Conservation (phyloP, 2,329 filamentous ascomycete species). For the Aspergillus sp. region DNA sequence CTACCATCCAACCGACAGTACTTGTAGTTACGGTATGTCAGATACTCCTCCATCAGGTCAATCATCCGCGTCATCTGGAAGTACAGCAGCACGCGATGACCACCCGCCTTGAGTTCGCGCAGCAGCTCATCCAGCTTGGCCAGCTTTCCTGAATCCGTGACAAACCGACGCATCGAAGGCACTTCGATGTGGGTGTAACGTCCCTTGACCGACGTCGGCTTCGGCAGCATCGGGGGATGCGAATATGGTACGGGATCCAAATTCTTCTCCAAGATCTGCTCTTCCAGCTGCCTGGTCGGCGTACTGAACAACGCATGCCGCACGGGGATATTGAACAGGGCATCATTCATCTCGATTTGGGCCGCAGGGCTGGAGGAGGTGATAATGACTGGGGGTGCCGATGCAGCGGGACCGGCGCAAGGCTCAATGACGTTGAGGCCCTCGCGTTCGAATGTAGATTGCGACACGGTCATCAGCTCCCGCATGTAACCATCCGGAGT, state of each 20-base stretch:
- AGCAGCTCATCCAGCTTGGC: conserved; percentile 85
- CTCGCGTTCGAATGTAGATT: conserved; percentile 61
- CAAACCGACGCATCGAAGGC: conserved; percentile 95
- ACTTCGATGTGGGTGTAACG: conserved; percentile 89
- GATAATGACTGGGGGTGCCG: conserved; percentile 82
- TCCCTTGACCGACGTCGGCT: conserved; percentile 75
- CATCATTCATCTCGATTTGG: conserved; percentile 61
- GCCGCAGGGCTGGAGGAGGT: conserved; percentile 67
- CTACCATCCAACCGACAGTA: conserved; percentile 96
- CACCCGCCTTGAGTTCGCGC: conserved; percentile 83
- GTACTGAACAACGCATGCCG: conserved; percentile 72
- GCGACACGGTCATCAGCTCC: conserved; percentile 76
- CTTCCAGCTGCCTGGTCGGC: conserved; percentile 62
- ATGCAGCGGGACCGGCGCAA: conserved; percentile 72
- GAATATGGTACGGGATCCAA: conserved; percentile 55
- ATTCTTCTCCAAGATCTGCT: conserved; percentile 70
- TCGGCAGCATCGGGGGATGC: conserved; percentile 70
- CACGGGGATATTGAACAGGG: conserved; percentile 74
- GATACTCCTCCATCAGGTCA: conserved; percentile 97
- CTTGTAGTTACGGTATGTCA: conserved; percentile 98
- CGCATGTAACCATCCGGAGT: conserved; percentile 70
- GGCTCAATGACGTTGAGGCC: conserved; percentile 78
- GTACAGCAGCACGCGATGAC: conserved; percentile 91
- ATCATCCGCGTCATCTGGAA: conserved; percentile 99
- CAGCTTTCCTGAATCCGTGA: conserved; percentile 95